phyloP scores from a whole-genome alignment of 768 basidiomycete genomes.

The Phylloporus sp. region DNA sequence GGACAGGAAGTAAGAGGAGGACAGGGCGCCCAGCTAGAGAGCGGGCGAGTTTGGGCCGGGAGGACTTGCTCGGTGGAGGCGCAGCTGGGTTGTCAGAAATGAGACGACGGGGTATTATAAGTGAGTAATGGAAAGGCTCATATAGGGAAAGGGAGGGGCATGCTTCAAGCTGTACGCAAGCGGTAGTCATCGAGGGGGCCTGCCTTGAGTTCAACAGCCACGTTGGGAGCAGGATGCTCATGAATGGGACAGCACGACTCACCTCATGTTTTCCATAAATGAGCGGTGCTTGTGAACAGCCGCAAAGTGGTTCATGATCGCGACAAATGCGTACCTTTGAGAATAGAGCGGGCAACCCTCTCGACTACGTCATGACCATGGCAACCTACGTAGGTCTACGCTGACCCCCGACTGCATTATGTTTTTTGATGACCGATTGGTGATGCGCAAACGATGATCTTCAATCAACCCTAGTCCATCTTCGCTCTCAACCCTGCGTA shows the following conservation, averaged over 20 bases:
- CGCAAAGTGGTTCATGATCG: slow-evolving; percentile 32
- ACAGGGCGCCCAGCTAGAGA: slow-evolving; percentile 10
- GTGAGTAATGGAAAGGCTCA: slow-evolving; percentile 26
- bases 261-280: slow-evolving; percentile 38
- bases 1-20: slow-evolving; percentile 6
- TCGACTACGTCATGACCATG: slow-evolving; percentile 26
- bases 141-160: slow-evolving; percentile 27
- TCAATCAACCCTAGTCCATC: slow-evolving; percentile 4
- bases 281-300: slow-evolving; percentile 29
- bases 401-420: slow-evolving; percentile 3
- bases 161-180: slow-evolving; percentile 32
- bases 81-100: slow-evolving; percentile 26
- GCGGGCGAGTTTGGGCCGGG: slow-evolving; percentile 13
- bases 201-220: slow-evolving; percentile 35
- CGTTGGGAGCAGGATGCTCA: slow-evolving; percentile 32
- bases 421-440: slow-evolving; percentile 12
- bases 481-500: slow-evolving; percentile 1
- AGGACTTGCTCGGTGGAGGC: slow-evolving; percentile 14
- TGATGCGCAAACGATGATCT: slow-evolving; percentile 6
- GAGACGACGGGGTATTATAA: slow-evolving; percentile 29
- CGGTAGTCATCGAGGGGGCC: slow-evolving; percentile 30
- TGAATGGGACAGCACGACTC: slow-evolving; percentile 31
- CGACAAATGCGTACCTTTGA: slow-evolving; percentile 29
- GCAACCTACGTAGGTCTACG: slow-evolving; percentile 14
- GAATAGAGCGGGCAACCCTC: slow-evolving; percentile 18